Conservation (phyloP, 352 stramenopile species). For the Aphanomyces invadans region DNA sequence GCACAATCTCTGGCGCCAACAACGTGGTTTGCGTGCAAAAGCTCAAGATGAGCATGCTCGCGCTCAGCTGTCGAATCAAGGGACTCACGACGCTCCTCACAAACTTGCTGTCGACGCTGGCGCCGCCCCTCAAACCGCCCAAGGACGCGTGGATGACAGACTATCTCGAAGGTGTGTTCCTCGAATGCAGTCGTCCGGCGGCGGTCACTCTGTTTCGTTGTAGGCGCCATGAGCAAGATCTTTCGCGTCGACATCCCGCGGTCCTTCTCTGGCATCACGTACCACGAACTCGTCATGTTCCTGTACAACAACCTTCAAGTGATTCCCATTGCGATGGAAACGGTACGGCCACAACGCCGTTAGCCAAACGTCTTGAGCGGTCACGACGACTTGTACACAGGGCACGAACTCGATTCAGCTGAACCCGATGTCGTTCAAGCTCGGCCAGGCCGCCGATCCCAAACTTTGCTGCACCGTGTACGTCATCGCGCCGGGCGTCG, state of each 20-base stretch:
- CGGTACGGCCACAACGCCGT: slow-evolving; percentile 12
- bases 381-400: too few species aligned
- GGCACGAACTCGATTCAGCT: slow-evolving; percentile 54
- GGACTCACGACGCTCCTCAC: slow-evolving; percentile 59
- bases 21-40: slow-evolving; percentile 61
- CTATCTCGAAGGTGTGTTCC: slow-evolving; percentile 16
- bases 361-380: neutral
- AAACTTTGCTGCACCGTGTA: slow-evolving; percentile 79
- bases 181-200: too few species aligned
- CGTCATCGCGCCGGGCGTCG: slow-evolving; percentile 49
- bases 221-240: slow-evolving; percentile 28
- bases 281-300: slow-evolving; percentile 68
- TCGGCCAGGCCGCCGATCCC: slow-evolving; percentile 58
- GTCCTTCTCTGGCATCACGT: slow-evolving; percentile 72
- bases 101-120: slow-evolving; percentile 41
- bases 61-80: slow-evolving; percentile 51
- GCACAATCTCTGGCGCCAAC: slow-evolving; percentile 66
- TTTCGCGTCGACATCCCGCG: slow-evolving; percentile 70
- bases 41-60: slow-evolving; percentile 67
- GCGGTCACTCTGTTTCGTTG: too few species aligned
- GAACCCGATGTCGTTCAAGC: slow-evolving; percentile 71
- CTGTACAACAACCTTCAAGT: slow-evolving; percentile 65
- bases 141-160: slow-evolving; percentile 4
- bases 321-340: slow-evolving; percentile 59
- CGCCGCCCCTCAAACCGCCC: neutral